A percentile compares a stretch with the other conserved stretches of the same genome.
Evolutionary conservation across 768 basidiomycete genomes (phyloP).

Genomic region (Xanthoconium purpureum): DNA sequence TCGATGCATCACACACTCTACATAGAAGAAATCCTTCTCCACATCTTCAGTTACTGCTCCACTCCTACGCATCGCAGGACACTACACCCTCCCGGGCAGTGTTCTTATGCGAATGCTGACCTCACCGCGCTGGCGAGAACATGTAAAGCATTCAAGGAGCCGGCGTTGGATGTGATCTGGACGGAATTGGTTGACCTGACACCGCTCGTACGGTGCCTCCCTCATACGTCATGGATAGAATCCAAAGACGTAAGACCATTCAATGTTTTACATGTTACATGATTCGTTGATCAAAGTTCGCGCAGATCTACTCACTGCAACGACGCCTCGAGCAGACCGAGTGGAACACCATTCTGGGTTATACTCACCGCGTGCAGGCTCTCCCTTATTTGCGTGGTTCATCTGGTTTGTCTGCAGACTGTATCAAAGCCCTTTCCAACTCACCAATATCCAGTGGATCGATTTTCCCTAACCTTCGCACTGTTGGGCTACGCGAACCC

Average conservation of each 20-base stretch:
- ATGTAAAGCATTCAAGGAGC: conserved; percentile 13
- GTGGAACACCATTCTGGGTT: conserved; percentile 9
- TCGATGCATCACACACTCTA: neutral
- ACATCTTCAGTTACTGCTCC: neutral
- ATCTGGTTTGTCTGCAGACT: neutral
- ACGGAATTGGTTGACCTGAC: conserved; percentile 2
- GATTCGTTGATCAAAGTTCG: neutral
- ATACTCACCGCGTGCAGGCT: conserved; percentile 8
- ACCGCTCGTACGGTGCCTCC: conserved; percentile 13
- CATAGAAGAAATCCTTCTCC: neutral
- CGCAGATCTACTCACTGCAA: conserved; percentile 3
- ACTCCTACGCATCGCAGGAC: neutral
- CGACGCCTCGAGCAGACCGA: neutral
- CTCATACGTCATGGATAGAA: neutral
- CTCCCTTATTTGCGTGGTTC: neutral
- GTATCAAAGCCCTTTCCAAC: conserved; percentile 1
- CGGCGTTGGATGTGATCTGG: conserved; percentile 12
- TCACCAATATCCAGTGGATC: neutral
- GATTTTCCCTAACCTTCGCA: conserved; percentile 13
- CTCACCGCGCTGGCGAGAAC: conserved; percentile 9
- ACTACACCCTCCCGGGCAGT: neutral
- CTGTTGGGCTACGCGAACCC: neutral
- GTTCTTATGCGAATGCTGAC: neutral
- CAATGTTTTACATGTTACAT: neutral
- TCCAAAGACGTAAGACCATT: conserved; percentile 5